phyloP scores from a whole-genome alignment of 2,329 filamentous ascomycete genomes.

The Colletotrichum eleusines region DNA sequence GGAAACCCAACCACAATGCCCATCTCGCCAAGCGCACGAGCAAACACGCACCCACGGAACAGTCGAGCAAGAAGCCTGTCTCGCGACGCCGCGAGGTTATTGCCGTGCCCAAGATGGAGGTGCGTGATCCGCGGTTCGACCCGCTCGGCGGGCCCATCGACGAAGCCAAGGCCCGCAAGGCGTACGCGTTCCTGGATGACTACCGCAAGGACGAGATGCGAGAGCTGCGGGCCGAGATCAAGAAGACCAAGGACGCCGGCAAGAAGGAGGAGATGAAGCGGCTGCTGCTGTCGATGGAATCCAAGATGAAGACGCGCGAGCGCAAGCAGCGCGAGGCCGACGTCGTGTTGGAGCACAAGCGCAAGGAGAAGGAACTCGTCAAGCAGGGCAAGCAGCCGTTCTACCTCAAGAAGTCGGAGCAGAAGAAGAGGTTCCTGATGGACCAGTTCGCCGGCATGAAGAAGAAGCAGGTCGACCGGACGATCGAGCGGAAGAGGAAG shows the following conservation, averaged over 20 bases:
- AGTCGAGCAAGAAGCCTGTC: constrained; percentile 86
- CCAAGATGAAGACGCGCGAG: constrained; percentile 77
- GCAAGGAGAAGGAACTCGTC: constrained; percentile 86
- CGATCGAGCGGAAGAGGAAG: constrained; percentile 89
- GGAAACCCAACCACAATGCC: constrained; percentile 45
- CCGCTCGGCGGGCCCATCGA: constrained; percentile 66
- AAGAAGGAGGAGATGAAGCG: constrained; percentile 79
- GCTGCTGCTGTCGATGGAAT: constrained; percentile 82
- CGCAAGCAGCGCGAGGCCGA: constrained; percentile 77
- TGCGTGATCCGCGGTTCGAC: constrained; percentile 92
- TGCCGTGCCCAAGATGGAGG: constrained; percentile 66
- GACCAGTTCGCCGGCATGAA: constrained; percentile 87
- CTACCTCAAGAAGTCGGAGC: constrained; percentile 91
- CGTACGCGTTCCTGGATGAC: constrained; percentile 89
- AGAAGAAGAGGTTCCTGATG: constrained; percentile 86
- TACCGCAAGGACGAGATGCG: constrained; percentile 89
- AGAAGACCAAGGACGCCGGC: constrained; percentile 71
- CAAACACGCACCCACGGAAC: constrained; percentile 90
- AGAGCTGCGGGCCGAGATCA: constrained; percentile 76
- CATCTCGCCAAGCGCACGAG: constrained; percentile 63
- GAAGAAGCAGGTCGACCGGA: constrained; percentile 84
- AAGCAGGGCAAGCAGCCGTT: constrained; percentile 92
- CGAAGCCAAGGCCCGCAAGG: constrained; percentile 71
- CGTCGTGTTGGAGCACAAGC: constrained; percentile 80
- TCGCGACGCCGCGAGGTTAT: constrained; percentile 83